phyloP scores from a whole-genome alignment of 495 filamentous ascomycete genomes.

The Tuber melanosporum region DNA sequence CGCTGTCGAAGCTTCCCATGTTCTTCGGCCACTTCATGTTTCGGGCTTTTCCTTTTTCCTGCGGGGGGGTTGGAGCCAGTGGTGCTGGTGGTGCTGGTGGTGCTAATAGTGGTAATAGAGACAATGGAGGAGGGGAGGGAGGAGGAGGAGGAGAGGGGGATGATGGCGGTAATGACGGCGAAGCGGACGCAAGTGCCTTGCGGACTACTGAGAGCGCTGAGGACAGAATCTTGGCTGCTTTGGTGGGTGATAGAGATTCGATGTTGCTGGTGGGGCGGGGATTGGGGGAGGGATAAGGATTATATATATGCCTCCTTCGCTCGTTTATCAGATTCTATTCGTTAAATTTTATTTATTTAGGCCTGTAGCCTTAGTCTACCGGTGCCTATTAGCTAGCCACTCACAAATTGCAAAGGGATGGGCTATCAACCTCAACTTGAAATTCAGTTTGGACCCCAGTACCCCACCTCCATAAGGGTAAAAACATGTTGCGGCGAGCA shows the following conservation, averaged over 20 bases:
- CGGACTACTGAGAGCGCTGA: neutral
- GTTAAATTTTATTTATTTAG: neutral
- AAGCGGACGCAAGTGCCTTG: neutral
- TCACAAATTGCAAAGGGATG: neutral
- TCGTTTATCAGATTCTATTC: neutral
- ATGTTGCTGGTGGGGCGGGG: neutral
- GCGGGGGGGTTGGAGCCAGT: neutral
- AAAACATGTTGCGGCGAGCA: neutral
- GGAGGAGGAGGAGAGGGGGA: neutral
- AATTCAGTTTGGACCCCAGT: neutral
- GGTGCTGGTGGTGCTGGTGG: neutral
- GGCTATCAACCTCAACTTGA: neutral
- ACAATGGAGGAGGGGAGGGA: neutral
- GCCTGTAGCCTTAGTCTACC: neutral
- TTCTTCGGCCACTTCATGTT: constrained; percentile 15
- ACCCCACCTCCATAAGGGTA: neutral
- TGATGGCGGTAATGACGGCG: neutral
- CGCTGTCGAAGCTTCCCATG: constrained; percentile 24
- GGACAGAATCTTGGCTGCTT: neutral
- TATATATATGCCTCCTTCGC: neutral
- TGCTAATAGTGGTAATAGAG: neutral
- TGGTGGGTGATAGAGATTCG: neutral
- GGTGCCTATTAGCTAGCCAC: neutral
- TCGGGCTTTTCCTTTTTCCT: neutral
- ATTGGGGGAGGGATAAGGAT: neutral